phyloP scores from a whole-genome alignment of 164 flowering plant genomes.

The Cinnamomum chago region DNA sequence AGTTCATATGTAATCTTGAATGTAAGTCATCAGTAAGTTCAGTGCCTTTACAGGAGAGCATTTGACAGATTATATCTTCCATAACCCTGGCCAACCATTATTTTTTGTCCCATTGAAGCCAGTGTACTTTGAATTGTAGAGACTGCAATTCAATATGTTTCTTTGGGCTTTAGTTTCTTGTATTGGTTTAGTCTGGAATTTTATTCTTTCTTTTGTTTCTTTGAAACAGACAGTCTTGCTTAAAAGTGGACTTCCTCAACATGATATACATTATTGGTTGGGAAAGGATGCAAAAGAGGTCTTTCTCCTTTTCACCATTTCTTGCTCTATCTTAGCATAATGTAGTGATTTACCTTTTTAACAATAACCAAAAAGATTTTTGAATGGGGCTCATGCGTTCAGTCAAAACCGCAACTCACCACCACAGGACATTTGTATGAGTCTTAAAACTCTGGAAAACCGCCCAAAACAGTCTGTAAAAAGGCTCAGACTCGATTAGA shows the following conservation, averaged over 20 bases:
- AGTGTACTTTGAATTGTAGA: neutral
- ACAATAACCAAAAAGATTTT: no score
- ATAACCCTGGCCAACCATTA: neutral
- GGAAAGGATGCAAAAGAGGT: constrained; percentile 59
- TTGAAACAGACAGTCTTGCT: constrained; percentile 44
- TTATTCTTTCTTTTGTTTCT: constrained; percentile 14
- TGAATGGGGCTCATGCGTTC: no score
- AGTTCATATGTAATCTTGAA: constrained; percentile 52
- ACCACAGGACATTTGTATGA: no score
- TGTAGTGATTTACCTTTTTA: no score
- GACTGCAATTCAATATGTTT: neutral
- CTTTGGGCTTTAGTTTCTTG: neutral
- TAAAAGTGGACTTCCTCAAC: constrained; percentile 43
- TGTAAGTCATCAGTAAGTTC: constrained; percentile 33
- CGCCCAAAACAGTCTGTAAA: no score
- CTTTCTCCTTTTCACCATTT: neutral
- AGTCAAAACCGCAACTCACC: no score
- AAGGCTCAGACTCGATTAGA: no score
- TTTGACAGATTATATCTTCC: neutral
- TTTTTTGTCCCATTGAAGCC: neutral
- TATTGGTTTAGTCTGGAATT: neutral
- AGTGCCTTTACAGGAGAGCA: neutral
- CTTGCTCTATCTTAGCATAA: neutral
- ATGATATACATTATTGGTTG: constrained; percentile 71
- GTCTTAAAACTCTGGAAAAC: no score